Evolutionary conservation across 2,329 filamentous ascomycete species (phyloP).

Genomic region (Colletotrichum navitas): DNA sequence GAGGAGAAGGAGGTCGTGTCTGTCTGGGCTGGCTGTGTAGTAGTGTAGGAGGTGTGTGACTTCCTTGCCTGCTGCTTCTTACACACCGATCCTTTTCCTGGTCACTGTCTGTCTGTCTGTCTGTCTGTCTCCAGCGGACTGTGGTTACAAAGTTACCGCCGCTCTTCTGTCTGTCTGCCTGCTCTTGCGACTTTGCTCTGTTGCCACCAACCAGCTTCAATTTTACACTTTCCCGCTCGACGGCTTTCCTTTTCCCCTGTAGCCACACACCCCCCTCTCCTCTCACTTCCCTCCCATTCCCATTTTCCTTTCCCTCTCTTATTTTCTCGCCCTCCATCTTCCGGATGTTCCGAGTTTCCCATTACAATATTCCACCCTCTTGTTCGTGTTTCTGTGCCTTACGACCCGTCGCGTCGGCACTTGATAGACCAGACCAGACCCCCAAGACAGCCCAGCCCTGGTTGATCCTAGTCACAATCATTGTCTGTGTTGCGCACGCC

Average conservation of each 20-base stretch:
- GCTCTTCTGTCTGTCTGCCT: conserved; percentile 16
- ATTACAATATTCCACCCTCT: not conserved
- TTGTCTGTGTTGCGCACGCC: conserved; percentile 13
- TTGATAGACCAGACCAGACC: conserved; percentile 13
- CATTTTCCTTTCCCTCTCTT: not conserved
- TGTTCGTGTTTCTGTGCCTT: not conserved
- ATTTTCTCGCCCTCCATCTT: conserved; percentile 1
- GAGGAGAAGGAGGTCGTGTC: conserved; percentile 3
- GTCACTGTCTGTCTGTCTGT: not conserved
- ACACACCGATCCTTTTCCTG: not conserved
- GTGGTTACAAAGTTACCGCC: conserved; percentile 29
- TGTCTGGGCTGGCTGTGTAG: conserved; percentile 13
- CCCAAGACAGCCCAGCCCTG: not conserved
- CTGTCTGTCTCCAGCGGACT: conserved; percentile 1
- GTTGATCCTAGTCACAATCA: not conserved
- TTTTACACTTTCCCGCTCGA: conserved; percentile 38
- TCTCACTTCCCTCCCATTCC: conserved; percentile 11
- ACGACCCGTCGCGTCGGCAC: not conserved
- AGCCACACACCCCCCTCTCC: conserved; percentile 22
- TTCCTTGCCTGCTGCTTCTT: not conserved
- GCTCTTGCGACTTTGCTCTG: not conserved
- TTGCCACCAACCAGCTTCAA: conserved; percentile 10
- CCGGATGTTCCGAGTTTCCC: not conserved
- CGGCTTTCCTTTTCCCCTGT: conserved; percentile 26
- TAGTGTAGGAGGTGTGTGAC: not conserved